Percentiles rank a stretch among this genome's conserved stretches.
Evolutionary conservation across 2,329 filamentous ascomycete genomes (phyloP).

Genomic region (Tolypocladium tundrense): DNA sequence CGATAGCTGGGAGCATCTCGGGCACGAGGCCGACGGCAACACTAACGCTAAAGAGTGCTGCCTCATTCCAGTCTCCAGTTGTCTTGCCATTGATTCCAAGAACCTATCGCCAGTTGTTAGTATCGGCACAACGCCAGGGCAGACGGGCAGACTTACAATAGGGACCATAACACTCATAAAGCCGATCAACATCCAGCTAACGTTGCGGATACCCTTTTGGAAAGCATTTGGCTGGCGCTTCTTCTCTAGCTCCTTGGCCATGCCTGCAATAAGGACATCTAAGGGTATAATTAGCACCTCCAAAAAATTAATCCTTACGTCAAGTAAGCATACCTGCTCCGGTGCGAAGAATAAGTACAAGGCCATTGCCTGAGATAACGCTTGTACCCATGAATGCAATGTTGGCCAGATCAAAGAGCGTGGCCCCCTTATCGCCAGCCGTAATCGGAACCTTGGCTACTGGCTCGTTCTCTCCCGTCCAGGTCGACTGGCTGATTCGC

Average conservation of each 20-base stretch:
- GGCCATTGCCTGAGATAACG: slow-evolving; percentile 15
- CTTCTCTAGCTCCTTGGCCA: slow-evolving; percentile 14
- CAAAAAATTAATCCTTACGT: fast-evolving
- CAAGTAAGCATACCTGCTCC: slow-evolving; percentile 5
- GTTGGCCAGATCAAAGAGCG: slow-evolving; percentile 14
- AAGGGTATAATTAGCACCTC: background rate
- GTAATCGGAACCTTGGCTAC: slow-evolving; percentile 9
- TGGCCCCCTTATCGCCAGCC: slow-evolving; percentile 8
- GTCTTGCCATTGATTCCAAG: slow-evolving; percentile 13
- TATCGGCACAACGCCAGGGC: background rate
- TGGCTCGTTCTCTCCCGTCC: slow-evolving; percentile 17
- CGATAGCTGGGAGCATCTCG: slow-evolving; percentile 19
- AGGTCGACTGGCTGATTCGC: slow-evolving; percentile 16
- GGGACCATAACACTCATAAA: slow-evolving; percentile 20
- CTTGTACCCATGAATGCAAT: slow-evolving; percentile 18
- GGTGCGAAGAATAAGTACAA: slow-evolving; percentile 13
- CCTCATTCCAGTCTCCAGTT: slow-evolving; percentile 14
- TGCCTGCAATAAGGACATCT: slow-evolving; percentile 15
- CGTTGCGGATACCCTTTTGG: slow-evolving; percentile 15
- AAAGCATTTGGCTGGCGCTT: slow-evolving; percentile 15
- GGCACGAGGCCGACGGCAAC: slow-evolving; percentile 18
- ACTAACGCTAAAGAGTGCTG: slow-evolving; percentile 17
- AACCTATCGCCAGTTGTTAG: slow-evolving; percentile 5
- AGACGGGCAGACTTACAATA: slow-evolving; percentile 8
- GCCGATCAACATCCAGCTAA: slow-evolving; percentile 17